Percentiles rank a stretch among this genome's conserved stretches.
Conservation (phyloP, 345 rosid genomes). For the Zanthoxylum bungeanum region DNA sequence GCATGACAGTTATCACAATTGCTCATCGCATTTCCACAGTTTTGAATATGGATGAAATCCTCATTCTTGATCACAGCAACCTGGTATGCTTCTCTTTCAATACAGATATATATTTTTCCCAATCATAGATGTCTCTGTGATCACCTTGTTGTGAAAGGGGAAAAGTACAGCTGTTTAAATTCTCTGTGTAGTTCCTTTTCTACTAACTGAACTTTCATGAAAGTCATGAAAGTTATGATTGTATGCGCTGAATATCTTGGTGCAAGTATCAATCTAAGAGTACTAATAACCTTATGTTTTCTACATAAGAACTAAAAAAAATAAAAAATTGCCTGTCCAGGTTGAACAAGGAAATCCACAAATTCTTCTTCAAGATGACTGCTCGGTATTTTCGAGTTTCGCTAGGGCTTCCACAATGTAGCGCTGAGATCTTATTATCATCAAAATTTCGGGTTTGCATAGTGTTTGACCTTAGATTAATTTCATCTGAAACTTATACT, state of each 20-base stretch:
- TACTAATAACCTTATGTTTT: not conserved
- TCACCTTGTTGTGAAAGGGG: not conserved
- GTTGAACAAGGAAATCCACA: constrained; percentile 79
- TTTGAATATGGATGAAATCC: constrained; percentile 61
- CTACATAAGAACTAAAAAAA: not conserved
- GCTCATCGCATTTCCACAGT: constrained; percentile 95
- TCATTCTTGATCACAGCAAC: constrained; percentile 66
- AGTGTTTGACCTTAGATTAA: not conserved
- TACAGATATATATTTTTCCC: not conserved
- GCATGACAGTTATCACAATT: constrained; percentile 77
- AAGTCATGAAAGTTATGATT: too few species aligned
- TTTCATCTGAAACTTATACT: not conserved
- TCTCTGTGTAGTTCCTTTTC: not conserved
- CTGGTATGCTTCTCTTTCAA: constrained; percentile 33
- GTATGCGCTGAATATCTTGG: not conserved
- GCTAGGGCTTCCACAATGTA: constrained; percentile 72
- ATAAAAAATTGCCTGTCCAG: constrained; percentile 19
- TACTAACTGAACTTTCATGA: too few species aligned
- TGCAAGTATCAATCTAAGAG: not conserved
- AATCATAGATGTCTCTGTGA: not conserved
- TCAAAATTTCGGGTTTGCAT: not conserved
- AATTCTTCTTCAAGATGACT: constrained; percentile 51
- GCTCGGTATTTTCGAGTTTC: constrained; percentile 63
- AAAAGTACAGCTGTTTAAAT: not conserved
- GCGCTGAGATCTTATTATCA: not conserved